phyloP scores from a whole-genome alignment of 139 green algal species.

The Astrephomene gubernaculifera region DNA sequence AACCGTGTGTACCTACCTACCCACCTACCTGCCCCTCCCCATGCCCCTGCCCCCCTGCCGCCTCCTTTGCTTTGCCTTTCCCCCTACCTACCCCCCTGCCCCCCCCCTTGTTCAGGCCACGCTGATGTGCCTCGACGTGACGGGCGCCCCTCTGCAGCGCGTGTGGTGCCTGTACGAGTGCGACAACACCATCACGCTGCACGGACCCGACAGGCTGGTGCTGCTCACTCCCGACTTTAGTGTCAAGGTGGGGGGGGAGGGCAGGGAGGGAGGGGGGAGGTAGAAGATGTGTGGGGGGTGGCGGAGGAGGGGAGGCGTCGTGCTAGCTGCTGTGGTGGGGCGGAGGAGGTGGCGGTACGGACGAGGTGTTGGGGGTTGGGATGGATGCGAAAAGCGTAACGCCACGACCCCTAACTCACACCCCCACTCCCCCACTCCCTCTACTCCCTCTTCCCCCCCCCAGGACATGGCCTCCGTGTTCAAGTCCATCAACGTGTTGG shows the following conservation, averaged over 20 bases:
- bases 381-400: no score
- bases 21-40: no score
- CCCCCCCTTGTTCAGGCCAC: constrained; percentile 13
- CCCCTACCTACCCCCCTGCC: not conserved
- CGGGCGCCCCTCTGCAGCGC: constrained; percentile 36
- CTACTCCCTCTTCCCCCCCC: not conserved
- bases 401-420: no score
- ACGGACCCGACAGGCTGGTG: constrained; percentile 30
- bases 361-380: no score
- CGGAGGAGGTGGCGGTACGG: no score
- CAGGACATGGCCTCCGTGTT: constrained; percentile 41
- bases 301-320: no score
- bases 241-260: constrained; percentile 28
- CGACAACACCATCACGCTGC: constrained; percentile 45
- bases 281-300: no score
- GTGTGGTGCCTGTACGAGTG: constrained; percentile 47
- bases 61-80: no score
- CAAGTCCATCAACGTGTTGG: constrained; percentile 39
- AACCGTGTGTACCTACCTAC: no score
- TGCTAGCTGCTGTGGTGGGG: no score
- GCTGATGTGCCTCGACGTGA: constrained; percentile 41
- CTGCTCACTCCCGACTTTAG: constrained; percentile 35
- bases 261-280: not conserved
- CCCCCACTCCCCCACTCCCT: not conserved
- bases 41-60: no score